Base-by-base conservation (phyloP, 768 basidiomycete species). In the Xerocomellus amylosporus region DNA sequence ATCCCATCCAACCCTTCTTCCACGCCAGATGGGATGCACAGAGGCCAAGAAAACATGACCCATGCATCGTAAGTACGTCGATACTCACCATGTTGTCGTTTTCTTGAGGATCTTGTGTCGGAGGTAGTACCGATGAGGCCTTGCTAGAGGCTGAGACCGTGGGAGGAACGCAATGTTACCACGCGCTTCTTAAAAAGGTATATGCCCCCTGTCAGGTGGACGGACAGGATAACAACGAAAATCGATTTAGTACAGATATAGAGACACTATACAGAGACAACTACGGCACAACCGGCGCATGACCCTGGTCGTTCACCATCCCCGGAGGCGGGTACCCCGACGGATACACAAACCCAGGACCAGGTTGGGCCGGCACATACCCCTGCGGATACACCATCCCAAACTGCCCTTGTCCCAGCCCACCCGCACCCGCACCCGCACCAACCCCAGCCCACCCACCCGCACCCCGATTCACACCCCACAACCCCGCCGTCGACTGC, bases 21-120 rank as follows among this genome's bases (percentile, higher is more conserved):
- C 49, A 45, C 46, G 26, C 46, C 54, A 34, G 38, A 49, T 41
- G 26, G 26, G 20, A 31, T 15, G 8, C 24, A 4, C n/a, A 48
- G 36, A 33, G 48, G 48, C 48, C 30, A 39, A 15, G 17, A 47
- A 34, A 50, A 56, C 53, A 39, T n/a, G 49, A 59, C 15, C 5
- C 30, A 37, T 57, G 44, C 19, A 53, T 52, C 52, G 54, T 24
- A 56, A 57, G n/a, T 54, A 52, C 52, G 56, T 53, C 49, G 30
- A 52, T 31, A 77, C 78, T 77, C 71, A 79, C 78, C 78, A 79
- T 80, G 40, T 72, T 68, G 72, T 64, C 63, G 74, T 64, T 63
- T 61, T 69, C 69, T 75, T 64, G 68, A 69, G 62, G 66, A 63
- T 66, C 56, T 60, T 56, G 62, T 56, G 62, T 54, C 51, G 58